A percentile compares a stretch with the other conserved stretches of the same genome.
Conservation (phyloP, 192 early-diverging fungal species). For the Entophlyctis luteolus region DNA sequence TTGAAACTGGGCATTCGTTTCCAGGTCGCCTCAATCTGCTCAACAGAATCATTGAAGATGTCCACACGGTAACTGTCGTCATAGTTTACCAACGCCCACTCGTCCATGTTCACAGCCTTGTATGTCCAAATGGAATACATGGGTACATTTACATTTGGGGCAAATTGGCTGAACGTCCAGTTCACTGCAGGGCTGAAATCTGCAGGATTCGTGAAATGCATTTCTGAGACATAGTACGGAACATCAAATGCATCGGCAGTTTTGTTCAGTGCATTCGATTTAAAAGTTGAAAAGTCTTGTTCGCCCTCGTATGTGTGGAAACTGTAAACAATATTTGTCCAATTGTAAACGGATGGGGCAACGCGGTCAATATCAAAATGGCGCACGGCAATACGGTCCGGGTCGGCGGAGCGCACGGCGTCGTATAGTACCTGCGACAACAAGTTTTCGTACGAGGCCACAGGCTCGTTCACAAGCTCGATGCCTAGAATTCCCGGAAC, state of each 20-base stretch:
- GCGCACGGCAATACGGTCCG: background rate
- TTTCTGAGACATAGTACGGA: background rate
- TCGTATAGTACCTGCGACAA: background rate
- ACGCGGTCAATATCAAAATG: background rate
- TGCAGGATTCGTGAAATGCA: background rate
- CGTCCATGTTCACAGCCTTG: background rate
- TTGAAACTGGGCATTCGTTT: background rate
- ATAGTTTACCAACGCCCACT: background rate
- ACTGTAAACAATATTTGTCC: slow-evolving; percentile 4
- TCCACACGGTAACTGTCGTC: background rate
- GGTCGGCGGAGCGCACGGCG: background rate
- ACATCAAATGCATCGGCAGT: background rate
- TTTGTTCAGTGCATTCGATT: background rate
- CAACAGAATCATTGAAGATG: background rate
- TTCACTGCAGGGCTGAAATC: background rate
- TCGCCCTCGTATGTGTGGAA: slow-evolving; percentile 3
- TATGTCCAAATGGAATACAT: background rate
- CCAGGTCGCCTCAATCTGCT: background rate
- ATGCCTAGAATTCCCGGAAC: background rate
- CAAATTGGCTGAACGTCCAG: background rate
- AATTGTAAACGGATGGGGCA: background rate
- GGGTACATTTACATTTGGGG: background rate
- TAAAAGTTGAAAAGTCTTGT: background rate
- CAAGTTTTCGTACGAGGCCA: background rate
- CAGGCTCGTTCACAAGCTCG: background rate